Evolutionary conservation across 2,329 filamentous ascomycete genomes (phyloP), one percentile per base, ranked within the genome.

Genomic region (Fusarium decemcellulare): DNA sequence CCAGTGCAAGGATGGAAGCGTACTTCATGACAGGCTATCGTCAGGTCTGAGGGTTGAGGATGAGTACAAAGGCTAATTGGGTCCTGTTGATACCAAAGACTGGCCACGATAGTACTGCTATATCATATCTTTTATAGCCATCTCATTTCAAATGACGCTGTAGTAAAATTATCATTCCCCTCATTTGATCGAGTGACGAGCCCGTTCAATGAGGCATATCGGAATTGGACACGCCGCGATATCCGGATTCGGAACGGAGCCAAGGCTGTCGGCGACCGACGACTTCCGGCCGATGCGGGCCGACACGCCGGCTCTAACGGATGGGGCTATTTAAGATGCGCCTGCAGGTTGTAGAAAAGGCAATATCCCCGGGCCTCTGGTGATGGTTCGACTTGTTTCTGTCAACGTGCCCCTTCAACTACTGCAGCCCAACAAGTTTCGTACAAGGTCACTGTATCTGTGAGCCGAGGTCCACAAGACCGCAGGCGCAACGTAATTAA

Each of bases 211-310:
- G 32, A 32, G 67, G 68, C 37, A 71, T 52, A n/a, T 52, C 68
- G 68, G 68, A 70, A 51, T 39, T 29, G 40, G 36, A 68, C 18
- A 54, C n/a, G 44, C 68, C 68, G 68, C 34, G 39, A 40, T 61
- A 32, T 46, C 68, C 63, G 15, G 6, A 65, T 71, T 68, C 7
- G 67, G 68, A 63, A 58, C 39, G 47, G 51, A 14, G 44, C n/a
- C 32, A 14, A 34, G 52, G 14, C 39, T 12, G 29, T 16, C 11
- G 11, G 18, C 15, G 14, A 63, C 27, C 14, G 11, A 29, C 48
- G 7, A 8, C 1, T 39, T 55, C 16, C 43, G 27, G 47, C 42
- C 10, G 42, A 47, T 23, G 8, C 30, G 48, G 57, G 8, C 4
- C 52, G 43, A 23, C 18, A 58, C 10, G n/a, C 34, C 36, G 39